A percentile compares a stretch with the other conserved stretches of the same genome.
These are phyloP conservation scores for Biscogniauxia marginata DNA, from an alignment of 2,329 filamentous ascomycete species.

Conservation along the genomic window DNA sequence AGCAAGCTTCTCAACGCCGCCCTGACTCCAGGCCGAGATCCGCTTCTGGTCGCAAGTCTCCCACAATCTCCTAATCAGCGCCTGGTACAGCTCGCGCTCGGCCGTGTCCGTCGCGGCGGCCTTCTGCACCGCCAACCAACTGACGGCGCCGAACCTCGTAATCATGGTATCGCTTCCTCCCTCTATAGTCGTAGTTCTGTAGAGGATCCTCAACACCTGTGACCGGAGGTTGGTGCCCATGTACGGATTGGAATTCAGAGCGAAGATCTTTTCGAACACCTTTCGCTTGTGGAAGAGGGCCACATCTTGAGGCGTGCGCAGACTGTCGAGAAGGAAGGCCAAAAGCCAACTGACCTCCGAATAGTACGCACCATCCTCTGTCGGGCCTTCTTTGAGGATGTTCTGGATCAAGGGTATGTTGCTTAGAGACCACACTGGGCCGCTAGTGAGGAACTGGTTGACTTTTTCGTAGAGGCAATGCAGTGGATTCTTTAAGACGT, in stretches of 20 bases:
- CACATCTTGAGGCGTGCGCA: slow-evolving; percentile 29
- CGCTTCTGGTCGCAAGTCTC: slow-evolving; percentile 31
- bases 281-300: slow-evolving; percentile 35
- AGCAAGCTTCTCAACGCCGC: slow-evolving; percentile 25
- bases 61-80: slow-evolving; percentile 28
- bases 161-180: slow-evolving; percentile 35
- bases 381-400: slow-evolving; percentile 53
- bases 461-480: slow-evolving; percentile 84
- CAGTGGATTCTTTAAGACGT: slow-evolving; percentile 71
- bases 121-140: slow-evolving; percentile 30
- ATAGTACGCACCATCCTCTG: slow-evolving; percentile 32
- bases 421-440: slow-evolving; percentile 72
- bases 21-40: slow-evolving; percentile 32
- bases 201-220: slow-evolving; percentile 29
- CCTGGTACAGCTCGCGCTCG: slow-evolving; percentile 28
- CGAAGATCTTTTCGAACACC: slow-evolving; percentile 52
- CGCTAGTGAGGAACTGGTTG: slow-evolving; percentile 77
- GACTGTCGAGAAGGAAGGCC: slow-evolving; percentile 30
- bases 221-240: slow-evolving; percentile 26
- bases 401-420: slow-evolving; percentile 69
- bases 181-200: slow-evolving; percentile 26
- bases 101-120: slow-evolving; percentile 16
- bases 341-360: slow-evolving; percentile 34
- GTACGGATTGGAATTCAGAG: slow-evolving; percentile 30
- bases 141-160: slow-evolving; percentile 32